Evolutionary conservation across 2,329 filamentous ascomycete species (phyloP).

Genomic region (Pestalotiopsis sp.): DNA sequence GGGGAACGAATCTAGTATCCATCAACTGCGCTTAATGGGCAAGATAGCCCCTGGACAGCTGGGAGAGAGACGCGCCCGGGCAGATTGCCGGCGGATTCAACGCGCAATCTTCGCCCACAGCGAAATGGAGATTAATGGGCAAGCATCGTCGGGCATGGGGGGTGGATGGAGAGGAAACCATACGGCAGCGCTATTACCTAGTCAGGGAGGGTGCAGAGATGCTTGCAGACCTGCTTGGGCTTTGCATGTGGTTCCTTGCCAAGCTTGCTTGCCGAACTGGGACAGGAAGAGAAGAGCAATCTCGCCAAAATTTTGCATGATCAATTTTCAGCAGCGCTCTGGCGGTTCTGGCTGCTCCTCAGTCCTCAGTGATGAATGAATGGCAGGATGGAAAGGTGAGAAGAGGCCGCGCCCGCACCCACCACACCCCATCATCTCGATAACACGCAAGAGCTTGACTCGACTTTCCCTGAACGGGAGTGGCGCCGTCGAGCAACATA

Average conservation of each 20-base stretch:
- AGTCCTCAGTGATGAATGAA: too few species aligned
- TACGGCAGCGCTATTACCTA: background rate
- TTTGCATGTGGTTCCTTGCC: slow-evolving; percentile 6
- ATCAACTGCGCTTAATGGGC: background rate
- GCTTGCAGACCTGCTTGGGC: background rate
- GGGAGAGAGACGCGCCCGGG: background rate
- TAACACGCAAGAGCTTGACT: slow-evolving; percentile 5
- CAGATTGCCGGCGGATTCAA: slow-evolving; percentile 10
- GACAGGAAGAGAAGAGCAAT: slow-evolving; percentile 21
- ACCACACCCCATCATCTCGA: slow-evolving; percentile 10
- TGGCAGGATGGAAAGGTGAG: slow-evolving; percentile 11
- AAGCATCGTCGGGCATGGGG: slow-evolving; percentile 16
- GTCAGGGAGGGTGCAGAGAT: background rate
- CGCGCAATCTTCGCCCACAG: slow-evolving; percentile 10
- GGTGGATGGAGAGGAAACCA: slow-evolving; percentile 10
- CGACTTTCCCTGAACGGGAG: slow-evolving; percentile 8
- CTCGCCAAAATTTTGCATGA: slow-evolving; percentile 23
- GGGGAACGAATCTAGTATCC: background rate
- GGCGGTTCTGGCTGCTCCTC: too few species aligned
- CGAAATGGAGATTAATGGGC: slow-evolving; percentile 9
- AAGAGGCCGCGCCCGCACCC: slow-evolving; percentile 22
- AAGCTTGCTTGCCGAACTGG: slow-evolving; percentile 20
- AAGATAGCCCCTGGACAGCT: background rate
- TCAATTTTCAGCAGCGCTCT: slow-evolving; percentile 6
- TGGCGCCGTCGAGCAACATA: slow-evolving; percentile 4